Conservation (phyloP, 2,329 filamentous ascomycete genomes). For the Xylaria sp. region DNA sequence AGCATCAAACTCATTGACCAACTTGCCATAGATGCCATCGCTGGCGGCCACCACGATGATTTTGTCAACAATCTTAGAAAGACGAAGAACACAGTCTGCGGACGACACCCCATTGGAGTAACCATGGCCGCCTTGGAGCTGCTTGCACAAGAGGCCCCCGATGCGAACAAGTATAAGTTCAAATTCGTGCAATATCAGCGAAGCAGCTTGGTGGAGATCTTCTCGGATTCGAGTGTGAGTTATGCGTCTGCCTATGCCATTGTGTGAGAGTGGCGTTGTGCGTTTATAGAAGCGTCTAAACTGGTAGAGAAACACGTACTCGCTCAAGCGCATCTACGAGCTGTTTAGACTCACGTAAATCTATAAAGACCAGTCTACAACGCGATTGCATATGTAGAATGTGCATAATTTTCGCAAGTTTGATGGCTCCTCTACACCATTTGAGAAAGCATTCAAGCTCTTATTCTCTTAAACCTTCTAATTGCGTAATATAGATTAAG, state of each 20-base stretch:
- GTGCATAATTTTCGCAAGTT: not conserved
- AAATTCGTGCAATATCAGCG: constrained; percentile 88
- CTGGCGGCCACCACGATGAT: constrained; percentile 74
- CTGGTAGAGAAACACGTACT: constrained; percentile 6
- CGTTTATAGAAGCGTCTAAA: not conserved
- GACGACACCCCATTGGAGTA: constrained; percentile 92
- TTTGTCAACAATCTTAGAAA: constrained; percentile 76
- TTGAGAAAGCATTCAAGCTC: not conserved
- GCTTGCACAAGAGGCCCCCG: constrained; percentile 56
- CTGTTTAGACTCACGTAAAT: not conserved
- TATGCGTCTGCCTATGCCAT: constrained; percentile 94
- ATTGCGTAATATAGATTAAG: not conserved
- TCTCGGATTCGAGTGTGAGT: constrained; percentile 86
- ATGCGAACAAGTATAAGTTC: constrained; percentile 67
- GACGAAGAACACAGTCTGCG: constrained; percentile 93
- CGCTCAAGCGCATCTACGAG: not conserved
- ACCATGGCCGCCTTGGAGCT: constrained; percentile 88
- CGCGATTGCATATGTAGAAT: constrained; percentile 3
- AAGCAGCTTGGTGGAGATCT: constrained; percentile 76
- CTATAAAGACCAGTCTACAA: not conserved
- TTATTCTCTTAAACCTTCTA: not conserved
- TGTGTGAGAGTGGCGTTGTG: constrained; percentile 56
- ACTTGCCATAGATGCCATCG: constrained; percentile 84
- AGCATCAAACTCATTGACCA: constrained; percentile 85
- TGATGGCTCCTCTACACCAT: not conserved